These are phyloP conservation scores for Bryum argenteum DNA, from an alignment of 225 moss, liverwort and hornwort species.

Conservation along the genomic window DNA sequence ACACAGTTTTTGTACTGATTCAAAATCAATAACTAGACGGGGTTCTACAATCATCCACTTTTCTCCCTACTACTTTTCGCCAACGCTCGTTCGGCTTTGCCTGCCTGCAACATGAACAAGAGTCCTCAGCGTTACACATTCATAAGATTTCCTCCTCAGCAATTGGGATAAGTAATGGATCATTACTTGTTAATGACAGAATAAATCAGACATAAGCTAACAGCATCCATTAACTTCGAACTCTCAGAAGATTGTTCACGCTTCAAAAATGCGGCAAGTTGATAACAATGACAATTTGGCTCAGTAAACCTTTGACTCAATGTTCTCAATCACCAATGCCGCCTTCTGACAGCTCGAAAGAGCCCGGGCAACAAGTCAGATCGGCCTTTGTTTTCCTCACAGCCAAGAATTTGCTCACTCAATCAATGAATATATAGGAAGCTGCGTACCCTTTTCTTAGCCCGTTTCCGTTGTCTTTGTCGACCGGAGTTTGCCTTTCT, in stretches of 20 bases:
- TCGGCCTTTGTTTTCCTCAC: conserved; percentile 77
- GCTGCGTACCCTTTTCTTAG: conserved; percentile 63
- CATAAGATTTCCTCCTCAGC: too few relatives aligned
- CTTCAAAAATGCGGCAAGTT: neutral
- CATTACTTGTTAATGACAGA: too few relatives aligned
- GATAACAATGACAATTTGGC: conserved; percentile 33
- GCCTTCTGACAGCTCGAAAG: conserved; percentile 59
- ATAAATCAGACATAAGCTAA: too few relatives aligned
- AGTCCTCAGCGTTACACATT: neutral
- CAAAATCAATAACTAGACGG: neutral
- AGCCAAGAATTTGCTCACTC: conserved; percentile 35
- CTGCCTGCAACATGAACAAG: conserved; percentile 45
- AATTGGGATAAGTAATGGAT: too few relatives aligned
- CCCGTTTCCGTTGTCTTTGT: conserved; percentile 71
- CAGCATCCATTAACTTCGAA: too few relatives aligned
- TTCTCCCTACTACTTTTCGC: conserved; percentile 49
- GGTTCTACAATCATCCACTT: conserved; percentile 18
- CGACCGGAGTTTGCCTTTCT: conserved; percentile 66
- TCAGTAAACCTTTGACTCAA: conserved; percentile 67
- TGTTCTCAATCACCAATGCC: conserved; percentile 52
- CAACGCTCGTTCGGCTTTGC: conserved; percentile 62
- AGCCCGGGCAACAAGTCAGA: conserved; percentile 71
- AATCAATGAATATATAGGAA: neutral
- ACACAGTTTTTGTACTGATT: neutral
- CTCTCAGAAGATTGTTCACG: neutral